Conservation (phyloP, 1,284 basidiomycete species). For the Cystobasidiaceae sp. region DNA sequence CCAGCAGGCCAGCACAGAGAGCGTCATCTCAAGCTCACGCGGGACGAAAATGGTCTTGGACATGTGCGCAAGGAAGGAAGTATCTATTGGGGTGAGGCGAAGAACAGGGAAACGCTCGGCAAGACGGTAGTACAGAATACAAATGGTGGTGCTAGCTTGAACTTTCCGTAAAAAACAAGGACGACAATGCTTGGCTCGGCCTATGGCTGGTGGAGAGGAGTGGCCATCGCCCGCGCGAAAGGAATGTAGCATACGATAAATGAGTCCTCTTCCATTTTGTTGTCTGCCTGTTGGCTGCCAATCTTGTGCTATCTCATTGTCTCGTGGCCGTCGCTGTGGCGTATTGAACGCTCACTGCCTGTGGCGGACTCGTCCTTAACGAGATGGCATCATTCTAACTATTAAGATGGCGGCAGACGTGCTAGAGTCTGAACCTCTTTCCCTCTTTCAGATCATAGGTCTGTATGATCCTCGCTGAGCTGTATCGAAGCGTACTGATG, state of each 20-base stretch:
- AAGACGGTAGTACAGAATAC: conserved; percentile 5
- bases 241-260: too few species aligned
- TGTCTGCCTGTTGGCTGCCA: too few species aligned
- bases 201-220: too few species aligned
- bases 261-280: too few species aligned
- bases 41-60: conserved; percentile 14
- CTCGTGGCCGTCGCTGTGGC: too few species aligned
- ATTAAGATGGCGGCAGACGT: neutral
- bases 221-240: too few species aligned
- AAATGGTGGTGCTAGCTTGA: conserved; percentile 15
- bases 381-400: too few species aligned
- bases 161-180: neutral
- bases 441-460: conserved; percentile 29
- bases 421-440: conserved; percentile 16
- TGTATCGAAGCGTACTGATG: neutral
- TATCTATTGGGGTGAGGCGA: conserved; percentile 6
- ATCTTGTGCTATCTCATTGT: too few species aligned
- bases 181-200: neutral
- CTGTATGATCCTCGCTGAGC: neutral
- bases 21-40: conserved; percentile 4
- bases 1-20: conserved; percentile 8
- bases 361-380: too few species aligned
- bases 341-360: too few species aligned
- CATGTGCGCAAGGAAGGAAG: conserved; percentile 6
- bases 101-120: neutral